A percentile compares a stretch with the other conserved stretches of the same genome.
These are phyloP conservation scores for Physcomitrellopsis africana DNA, from an alignment of 225 moss, liverwort and hornwort genomes.

Conservation along the genomic window DNA sequence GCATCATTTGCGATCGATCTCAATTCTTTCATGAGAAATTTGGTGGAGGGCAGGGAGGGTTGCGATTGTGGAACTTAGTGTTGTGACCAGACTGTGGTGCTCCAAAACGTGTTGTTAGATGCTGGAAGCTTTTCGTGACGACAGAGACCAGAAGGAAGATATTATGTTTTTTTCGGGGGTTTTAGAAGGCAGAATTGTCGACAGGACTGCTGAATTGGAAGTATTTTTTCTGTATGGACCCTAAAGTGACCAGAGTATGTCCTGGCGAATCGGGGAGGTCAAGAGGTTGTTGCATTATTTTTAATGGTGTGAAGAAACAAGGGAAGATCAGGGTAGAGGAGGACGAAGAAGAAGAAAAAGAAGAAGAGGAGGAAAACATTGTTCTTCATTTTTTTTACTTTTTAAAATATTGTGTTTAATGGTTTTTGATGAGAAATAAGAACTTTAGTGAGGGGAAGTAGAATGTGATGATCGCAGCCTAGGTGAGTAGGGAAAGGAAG, in stretches of 20 bases:
- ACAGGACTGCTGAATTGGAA: constrained; percentile 10
- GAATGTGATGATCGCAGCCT: constrained; percentile 11
- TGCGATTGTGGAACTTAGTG: neutral
- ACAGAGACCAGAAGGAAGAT: neutral
- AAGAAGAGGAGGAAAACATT: constrained; percentile 4
- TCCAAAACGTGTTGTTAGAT: neutral
- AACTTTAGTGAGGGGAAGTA: constrained; percentile 13
- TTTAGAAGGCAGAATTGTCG: constrained; percentile 22
- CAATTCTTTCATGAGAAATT: neutral
- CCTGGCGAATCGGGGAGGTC: constrained; percentile 29
- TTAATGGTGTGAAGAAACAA: constrained; percentile 16
- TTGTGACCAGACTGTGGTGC: neutral
- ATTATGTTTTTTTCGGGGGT: constrained; percentile 21
- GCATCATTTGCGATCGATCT: neutral
- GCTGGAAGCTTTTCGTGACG: neutral
- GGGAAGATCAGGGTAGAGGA: constrained; percentile 16
- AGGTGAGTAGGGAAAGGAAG: constrained; percentile 23
- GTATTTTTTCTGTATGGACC: constrained; percentile 30
- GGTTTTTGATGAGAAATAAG: constrained; percentile 7
- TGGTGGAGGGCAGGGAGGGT: neutral
- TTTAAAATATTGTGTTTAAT: too few species aligned
- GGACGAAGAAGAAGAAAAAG: constrained; percentile 18
- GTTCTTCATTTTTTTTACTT: neutral
- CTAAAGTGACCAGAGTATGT: constrained; percentile 9
- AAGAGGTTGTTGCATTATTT: neutral